These are phyloP conservation scores for Cercospora canescens DNA, from an alignment of 2,329 filamentous ascomycete genomes.

Conservation along the genomic window DNA sequence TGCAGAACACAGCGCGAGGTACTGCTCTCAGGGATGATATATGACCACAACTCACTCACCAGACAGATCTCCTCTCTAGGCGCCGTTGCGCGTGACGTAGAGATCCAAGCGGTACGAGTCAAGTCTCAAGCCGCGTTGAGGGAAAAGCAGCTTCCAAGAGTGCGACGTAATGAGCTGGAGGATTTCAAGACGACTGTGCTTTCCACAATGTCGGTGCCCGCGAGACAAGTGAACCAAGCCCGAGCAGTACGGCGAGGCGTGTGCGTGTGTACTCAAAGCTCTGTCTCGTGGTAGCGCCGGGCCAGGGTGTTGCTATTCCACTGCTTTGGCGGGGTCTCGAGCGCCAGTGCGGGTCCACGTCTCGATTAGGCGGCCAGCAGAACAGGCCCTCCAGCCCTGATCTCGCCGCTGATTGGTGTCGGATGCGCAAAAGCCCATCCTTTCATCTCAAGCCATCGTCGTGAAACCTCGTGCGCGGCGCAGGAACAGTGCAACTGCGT, in stretches of 20 bases:
- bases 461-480: conserved; percentile 8
- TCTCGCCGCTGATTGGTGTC: conserved; percentile 1
- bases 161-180: neutral
- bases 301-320: conserved; percentile 3
- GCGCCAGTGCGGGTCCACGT: conserved; percentile 5
- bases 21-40: neutral
- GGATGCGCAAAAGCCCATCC: neutral
- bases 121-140: neutral
- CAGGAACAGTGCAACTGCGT: conserved; percentile 6
- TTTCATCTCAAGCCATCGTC: conserved; percentile 8
- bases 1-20: neutral
- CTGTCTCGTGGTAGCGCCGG: conserved; percentile 4
- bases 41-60: conserved; percentile 1
- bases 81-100: conserved; percentile 13
- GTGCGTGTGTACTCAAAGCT: neutral
- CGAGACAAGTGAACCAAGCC: neutral
- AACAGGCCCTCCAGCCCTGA: neutral
- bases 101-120: conserved; percentile 3
- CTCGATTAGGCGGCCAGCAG: neutral
- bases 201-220: neutral
- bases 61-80: conserved; percentile 2
- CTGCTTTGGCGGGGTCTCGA: conserved; percentile 12
- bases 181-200: neutral
- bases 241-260: neutral
- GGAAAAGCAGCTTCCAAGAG: neutral